Percentiles rank a stretch among this genome's conserved stretches.
phyloP scores from a whole-genome alignment of 202 grass and related monocot species.

The Cymbopogon flexuosus region DNA sequence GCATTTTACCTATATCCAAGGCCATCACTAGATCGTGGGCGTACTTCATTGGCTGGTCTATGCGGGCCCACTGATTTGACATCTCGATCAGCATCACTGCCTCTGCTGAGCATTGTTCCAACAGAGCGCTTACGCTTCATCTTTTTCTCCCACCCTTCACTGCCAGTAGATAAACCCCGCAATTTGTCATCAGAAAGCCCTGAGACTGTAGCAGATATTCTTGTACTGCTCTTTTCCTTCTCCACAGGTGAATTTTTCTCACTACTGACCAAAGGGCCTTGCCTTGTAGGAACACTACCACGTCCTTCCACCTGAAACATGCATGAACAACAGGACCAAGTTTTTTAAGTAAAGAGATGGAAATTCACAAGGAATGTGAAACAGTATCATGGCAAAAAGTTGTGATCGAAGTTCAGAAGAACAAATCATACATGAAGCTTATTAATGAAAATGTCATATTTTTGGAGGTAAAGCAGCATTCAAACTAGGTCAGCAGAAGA shows the following conservation, averaged over 20 bases:
- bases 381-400: not conserved
- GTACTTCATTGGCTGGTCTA: conserved; percentile 52
- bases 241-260: conserved; percentile 45
- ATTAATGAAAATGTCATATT: not conserved
- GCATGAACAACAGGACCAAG: not conserved
- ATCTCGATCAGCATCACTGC: conserved; percentile 43
- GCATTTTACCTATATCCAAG: conserved; percentile 47
- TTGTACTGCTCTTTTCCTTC: conserved; percentile 57
- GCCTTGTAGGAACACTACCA: conserved; percentile 39
- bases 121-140: conserved; percentile 69
- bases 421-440: not conserved
- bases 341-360: not conserved
- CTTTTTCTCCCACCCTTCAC: conserved; percentile 83
- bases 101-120: conserved; percentile 64
- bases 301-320: conserved; percentile 64
- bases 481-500: not conserved
- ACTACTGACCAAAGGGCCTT: conserved; percentile 46
- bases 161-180: conserved; percentile 45
- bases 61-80: conserved; percentile 52
- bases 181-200: conserved; percentile 61
- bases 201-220: conserved; percentile 31
- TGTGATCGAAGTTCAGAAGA: not conserved
- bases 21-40: conserved; percentile 45
- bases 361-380: not conserved
- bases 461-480: not conserved